Conservation (phyloP, 1,139 yeast genomes). For the Sugiyamaella castrensis region DNA sequence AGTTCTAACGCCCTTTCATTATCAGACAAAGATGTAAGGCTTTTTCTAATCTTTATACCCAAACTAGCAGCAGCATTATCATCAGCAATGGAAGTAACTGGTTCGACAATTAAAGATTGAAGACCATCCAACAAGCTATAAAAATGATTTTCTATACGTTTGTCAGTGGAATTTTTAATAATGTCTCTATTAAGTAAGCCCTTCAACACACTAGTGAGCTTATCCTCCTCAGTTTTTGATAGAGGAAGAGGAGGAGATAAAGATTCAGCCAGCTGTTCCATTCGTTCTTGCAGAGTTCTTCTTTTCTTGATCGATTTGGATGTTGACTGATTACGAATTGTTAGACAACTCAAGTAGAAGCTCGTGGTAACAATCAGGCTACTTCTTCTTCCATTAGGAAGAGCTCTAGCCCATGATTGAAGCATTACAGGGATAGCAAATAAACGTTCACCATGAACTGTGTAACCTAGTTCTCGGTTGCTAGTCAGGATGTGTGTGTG, state of each 20-base stretch:
- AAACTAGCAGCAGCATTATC: neutral
- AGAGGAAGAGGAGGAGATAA: slow-evolving; percentile 27
- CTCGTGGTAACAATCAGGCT: no score
- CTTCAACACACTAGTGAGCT: slow-evolving; percentile 23
- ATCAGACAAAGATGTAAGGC: slow-evolving; percentile 11
- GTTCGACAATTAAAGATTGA: slow-evolving; percentile 18
- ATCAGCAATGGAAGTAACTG: neutral
- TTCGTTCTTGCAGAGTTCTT: slow-evolving; percentile 13
- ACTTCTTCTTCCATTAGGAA: no score
- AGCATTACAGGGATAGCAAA: no score
- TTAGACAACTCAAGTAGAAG: no score
- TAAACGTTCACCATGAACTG: no score
- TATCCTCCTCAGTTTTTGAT: slow-evolving; percentile 24
- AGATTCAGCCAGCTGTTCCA: slow-evolving; percentile 24
- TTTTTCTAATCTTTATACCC: slow-evolving; percentile 4
- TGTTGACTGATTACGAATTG: no score
- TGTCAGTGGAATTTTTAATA: slow-evolving; percentile 19
- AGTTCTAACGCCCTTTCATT: slow-evolving; percentile 9
- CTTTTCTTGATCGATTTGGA: neutral
- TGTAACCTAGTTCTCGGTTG: no score
- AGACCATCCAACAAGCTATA: slow-evolving; percentile 31
- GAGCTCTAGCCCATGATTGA: no score
- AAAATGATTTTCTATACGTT: slow-evolving; percentile 29
- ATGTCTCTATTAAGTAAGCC: slow-evolving; percentile 23
- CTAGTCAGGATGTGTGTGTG: no score